Evolutionary conservation across 228 moss, liverwort and hornwort genomes (phyloP), one percentile per base, ranked within the genome.

Genomic region (Sphagnum fallax): DNA sequence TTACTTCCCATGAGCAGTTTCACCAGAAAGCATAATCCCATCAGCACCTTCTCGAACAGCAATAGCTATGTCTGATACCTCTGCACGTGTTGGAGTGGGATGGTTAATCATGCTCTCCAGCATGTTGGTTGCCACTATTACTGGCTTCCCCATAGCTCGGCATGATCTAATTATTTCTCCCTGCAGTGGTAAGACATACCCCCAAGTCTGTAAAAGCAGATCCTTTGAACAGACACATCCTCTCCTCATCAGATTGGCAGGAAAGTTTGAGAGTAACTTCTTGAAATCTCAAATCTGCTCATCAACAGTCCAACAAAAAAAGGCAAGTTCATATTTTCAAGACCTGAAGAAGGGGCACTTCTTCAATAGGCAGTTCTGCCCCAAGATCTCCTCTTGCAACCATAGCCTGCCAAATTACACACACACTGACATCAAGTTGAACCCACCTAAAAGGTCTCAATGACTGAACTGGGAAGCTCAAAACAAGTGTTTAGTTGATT

Each of bases 1-100:
- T 86, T 91, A 96, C 97, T 92, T 98, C 82, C 98, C 98, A 72
- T 98, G 98, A 70, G 98, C 98, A 71, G 98, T 98, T 88, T 98
- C 98, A 66, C 98, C 94, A 73, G 98, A 98, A 63, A 98, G 88
- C 98, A 98, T 98, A 69, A 98, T 70, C 59, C 94, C 98, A 77
- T 98, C 98, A 10, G 89, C 87, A 72, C 98, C 98, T 80, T 98
- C 98, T 48, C 98, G 83, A 52, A 98, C 94, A 65, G 98, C 98
- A 60, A 98, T 94, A 4, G 98, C 98, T 72, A 98, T 98, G 50
- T 98, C 98, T 16, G 98, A 94, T 64, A 98, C 98, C 77, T 98
- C 98, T 63, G 98, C 98, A 67, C 98, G 84, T 48, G 98, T 98
- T 64, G 98, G 98, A 18, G 98, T 98, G 52, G 98, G 98, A 73